Evolutionary conservation across 1,139 yeast species (phyloP), one percentile per base, ranked within the genome.

Genomic region (Zygoascus sp.): DNA sequence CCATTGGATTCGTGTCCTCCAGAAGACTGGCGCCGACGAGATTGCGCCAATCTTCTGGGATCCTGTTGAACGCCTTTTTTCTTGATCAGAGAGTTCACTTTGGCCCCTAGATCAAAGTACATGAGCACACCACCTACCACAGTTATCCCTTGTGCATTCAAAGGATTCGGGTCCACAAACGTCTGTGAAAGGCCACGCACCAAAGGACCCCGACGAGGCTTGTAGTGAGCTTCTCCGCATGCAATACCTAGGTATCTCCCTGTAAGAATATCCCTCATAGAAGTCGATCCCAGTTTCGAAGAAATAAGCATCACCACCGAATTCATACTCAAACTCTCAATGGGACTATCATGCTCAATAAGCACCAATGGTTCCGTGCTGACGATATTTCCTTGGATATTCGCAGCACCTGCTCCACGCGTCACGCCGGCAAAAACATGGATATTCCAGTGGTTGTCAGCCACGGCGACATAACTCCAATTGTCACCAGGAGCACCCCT

Each of bases 281-380:
- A 77, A 4, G 81, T 74, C 51, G 70, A 72, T 16, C 92, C 92
- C 53, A 80, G 75, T 55, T 74, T 75, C 1, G 86, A 84, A 0
- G 85, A 84, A 2, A 81, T 69, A 0, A 80, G 70, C 5, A 83
- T 65, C 2, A 83, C 74, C 17, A 62, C 53, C 0, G 73, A 59
- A 47, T 69, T 72, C 30, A 53, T 68, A 44, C 63, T 77, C 64
- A 60, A 72, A 49, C 51, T 70, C 52, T 49, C 73, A 9, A 48
- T 41, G 13, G 49, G 32, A 11, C 32, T 28, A 32, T 44, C 50
- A 27, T 44, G 46, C 42, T 50, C 28, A 11, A 56, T 58, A 57
- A 57, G 66, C 54, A 55, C 59, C 1, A 59, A 58, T 0, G 70
- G 70, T 44, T 39, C 51, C 45, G 57, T 62, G 56, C 48, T 39